These are phyloP conservation scores for Aspergillus novoparasiticus DNA, from an alignment of 2,329 filamentous ascomycete genomes.

Conservation along the genomic window DNA sequence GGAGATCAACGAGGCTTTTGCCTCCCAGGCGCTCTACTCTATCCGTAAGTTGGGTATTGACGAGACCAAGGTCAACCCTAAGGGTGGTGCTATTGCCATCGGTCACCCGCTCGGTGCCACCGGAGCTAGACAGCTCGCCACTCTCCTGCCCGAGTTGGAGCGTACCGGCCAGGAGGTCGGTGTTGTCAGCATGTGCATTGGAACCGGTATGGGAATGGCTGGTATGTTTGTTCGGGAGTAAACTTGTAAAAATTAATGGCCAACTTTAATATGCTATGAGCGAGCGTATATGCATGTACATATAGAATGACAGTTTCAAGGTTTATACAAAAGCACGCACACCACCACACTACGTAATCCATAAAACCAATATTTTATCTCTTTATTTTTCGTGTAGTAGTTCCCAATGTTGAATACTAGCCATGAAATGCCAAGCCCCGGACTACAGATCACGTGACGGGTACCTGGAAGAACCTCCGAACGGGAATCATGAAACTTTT, in stretches of 20 bases:
- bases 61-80: slow-evolving; percentile 77
- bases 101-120: slow-evolving; percentile 91
- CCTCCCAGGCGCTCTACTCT: slow-evolving; percentile 68
- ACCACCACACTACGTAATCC: neutral
- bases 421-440: slow-evolving; percentile 11
- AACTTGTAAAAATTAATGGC: slow-evolving; percentile 10
- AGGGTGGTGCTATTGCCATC: slow-evolving; percentile 91
- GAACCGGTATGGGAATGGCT: slow-evolving; percentile 78
- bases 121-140: slow-evolving; percentile 77
- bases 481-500: slow-evolving; percentile 23
- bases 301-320: slow-evolving; percentile 2
- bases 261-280: slow-evolving; percentile 19
- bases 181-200: slow-evolving; percentile 88
- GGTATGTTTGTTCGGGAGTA: slow-evolving; percentile 68
- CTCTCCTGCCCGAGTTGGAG: slow-evolving; percentile 70
- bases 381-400: neutral
- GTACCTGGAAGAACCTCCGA: slow-evolving; percentile 8
- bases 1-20: slow-evolving; percentile 90
- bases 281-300: slow-evolving; percentile 21
- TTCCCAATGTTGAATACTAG: too few species aligned
- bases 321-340: neutral
- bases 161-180: slow-evolving; percentile 72
- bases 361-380: neutral
- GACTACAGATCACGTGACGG: slow-evolving; percentile 29
- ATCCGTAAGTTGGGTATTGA: slow-evolving; percentile 64